Evolutionary conservation across 1,284 basidiomycete species (phyloP), one percentile per base, ranked within the genome.

Genomic region (Puccinia hordei): DNA sequence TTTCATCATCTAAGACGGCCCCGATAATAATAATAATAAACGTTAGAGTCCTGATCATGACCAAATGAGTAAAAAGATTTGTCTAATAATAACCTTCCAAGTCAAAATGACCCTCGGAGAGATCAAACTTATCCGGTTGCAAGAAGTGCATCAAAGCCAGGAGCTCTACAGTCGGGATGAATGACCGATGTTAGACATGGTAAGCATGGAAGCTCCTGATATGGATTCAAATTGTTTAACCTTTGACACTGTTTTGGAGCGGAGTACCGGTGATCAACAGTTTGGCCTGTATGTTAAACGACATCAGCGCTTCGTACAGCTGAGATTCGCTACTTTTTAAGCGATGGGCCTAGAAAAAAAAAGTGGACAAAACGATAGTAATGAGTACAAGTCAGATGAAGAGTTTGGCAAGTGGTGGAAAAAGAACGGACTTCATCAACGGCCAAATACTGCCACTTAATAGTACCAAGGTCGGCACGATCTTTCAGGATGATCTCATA

Each of bases 271-370:
- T 99, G 86, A 99, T 99, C 83, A 99, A 90, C 78, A 99, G 89
- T 87, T 97, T 96, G 75, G 92, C 94, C 1, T 92, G 92, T 61
- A 93, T 92, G 75, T 91, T 90, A 88, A 99, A 99, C 82, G 92
- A 90, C 85, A 90, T 89, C 77, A 99, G 88, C 6, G 95, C 94
- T 85, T 99, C 95, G 86, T 99, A 99, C 66, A 99, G 87, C 87
- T 98, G 96, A 83, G 93, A 94, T 86, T 98, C 96, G 77, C 93
- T 93, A 87, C 99, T 99, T 88, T 99, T 99, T 83, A 99, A 87
- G 35, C 97, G 93, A 87, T 99, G 97, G 8, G 97, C 97, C 91
- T 93, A 83, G 17, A 9, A 41, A 22, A 49, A 22, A 46, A 51
- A 55, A 53, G 27, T 68, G 33, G 33, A 33, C n/a, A 35, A 24